These are phyloP conservation scores for Pinus albicaulis DNA, from an alignment of 75 land plant genomes.

Conservation along the genomic window DNA sequence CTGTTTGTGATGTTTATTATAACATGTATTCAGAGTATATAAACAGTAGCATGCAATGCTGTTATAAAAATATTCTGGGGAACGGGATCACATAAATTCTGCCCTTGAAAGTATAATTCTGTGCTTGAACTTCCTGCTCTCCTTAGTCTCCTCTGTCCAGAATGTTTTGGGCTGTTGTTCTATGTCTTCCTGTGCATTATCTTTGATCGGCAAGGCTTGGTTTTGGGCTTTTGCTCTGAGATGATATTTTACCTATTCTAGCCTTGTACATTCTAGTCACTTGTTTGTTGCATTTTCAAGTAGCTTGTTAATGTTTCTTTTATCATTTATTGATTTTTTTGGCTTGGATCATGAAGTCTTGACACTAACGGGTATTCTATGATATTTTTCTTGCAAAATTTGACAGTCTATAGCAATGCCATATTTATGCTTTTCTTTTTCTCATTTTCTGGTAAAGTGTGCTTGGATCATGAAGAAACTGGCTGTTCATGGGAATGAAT, in stretches of 20 bases:
- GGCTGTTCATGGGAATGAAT: not conserved
- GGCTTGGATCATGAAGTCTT: too few relatives aligned
- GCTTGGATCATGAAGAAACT: not conserved
- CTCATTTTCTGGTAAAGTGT: too few relatives aligned
- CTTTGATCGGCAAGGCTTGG: not conserved
- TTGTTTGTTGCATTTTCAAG: not conserved
- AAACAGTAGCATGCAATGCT: not conserved
- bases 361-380: too few relatives aligned
- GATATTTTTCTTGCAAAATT: too few relatives aligned
- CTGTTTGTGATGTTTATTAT: not conserved
- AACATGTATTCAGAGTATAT: not conserved
- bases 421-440: too few relatives aligned
- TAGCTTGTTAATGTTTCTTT: not conserved
- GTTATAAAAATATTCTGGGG: too few relatives aligned
- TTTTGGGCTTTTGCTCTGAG: not conserved
- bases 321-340: not conserved
- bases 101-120: not conserved
- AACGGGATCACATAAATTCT: not conserved
- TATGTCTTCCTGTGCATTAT: not conserved
- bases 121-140: slow-evolving; percentile 2
- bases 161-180: not conserved
- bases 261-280: not conserved
- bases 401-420: too few relatives aligned
- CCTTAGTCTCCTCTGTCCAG: not conserved
- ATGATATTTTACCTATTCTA: not conserved